Evolutionary conservation across 768 basidiomycete species (phyloP).

Genomic region (Mycena rebaudengoi): DNA sequence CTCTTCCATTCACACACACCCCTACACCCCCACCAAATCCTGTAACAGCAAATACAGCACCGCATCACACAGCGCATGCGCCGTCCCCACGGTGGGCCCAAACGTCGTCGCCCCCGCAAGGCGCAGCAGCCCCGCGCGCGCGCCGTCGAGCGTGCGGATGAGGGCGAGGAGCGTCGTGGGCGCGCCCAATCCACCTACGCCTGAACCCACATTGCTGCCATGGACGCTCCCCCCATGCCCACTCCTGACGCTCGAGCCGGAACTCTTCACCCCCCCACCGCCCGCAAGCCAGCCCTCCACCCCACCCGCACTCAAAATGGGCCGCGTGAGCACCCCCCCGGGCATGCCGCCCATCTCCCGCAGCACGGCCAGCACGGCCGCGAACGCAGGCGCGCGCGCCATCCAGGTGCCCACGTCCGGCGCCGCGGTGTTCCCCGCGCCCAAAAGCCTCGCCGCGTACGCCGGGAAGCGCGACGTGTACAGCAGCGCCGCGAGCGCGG

Average conservation of each 20-base stretch:
- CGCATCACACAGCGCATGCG: slow-evolving; percentile 47
- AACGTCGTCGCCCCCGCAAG: slow-evolving; percentile 43
- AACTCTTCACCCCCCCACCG: neutral
- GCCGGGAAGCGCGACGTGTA: slow-evolving; percentile 11
- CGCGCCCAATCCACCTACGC: neutral
- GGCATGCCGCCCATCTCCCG: slow-evolving; percentile 11
- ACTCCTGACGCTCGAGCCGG: neutral
- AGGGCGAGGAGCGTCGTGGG: neutral
- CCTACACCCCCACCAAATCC: slow-evolving; percentile 33
- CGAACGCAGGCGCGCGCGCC: slow-evolving; percentile 23
- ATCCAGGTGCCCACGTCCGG: slow-evolving; percentile 25
- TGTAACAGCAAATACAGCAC: slow-evolving; percentile 49
- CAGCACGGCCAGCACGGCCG: slow-evolving; percentile 16
- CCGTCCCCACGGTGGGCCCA: slow-evolving; percentile 45
- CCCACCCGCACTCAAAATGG: neutral
- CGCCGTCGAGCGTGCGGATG: slow-evolving; percentile 33
- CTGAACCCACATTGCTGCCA: neutral
- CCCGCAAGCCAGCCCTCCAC: neutral
- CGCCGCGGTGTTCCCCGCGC: neutral
- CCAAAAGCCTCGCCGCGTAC: slow-evolving; percentile 14
- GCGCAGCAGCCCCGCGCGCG: slow-evolving; percentile 38
- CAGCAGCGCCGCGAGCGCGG: slow-evolving; percentile 10
- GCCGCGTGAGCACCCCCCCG: neutral
- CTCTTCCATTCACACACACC: neutral
- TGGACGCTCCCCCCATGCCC: too few species aligned